Base-by-base conservation (phyloP, 2,329 filamentous ascomycete species). In the Ceratocystis lukuohia region DNA sequence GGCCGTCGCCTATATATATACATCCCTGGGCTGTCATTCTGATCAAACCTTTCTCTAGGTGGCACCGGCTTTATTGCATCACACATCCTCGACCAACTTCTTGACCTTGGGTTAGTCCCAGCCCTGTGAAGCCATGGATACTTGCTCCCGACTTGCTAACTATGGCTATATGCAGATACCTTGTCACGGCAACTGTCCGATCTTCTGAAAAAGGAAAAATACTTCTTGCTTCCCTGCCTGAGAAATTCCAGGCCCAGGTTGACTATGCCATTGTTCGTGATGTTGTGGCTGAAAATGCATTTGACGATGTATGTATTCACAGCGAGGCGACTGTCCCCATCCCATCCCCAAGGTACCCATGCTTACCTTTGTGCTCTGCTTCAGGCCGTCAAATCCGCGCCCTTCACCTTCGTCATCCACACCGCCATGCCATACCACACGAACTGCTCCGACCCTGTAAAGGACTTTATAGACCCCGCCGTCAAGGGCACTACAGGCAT, bases 341-440 rank as follows among this genome's bases (percentile, higher is more conserved):
- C 75, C 1, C 70, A 69, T 74, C 75, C 1, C 70, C 1, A 74
- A 41, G 37, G 37, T 10, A 10, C 37, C 3, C 30, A 28, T 65
- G n/a, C 30, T 57, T 4, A 53, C 17, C 48, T 25, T 5, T 22
- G 4, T 25, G n/a, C 30, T 45, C n/a, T 37, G 8, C 22, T 41
- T 10, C 30, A 57, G 64, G 57, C 66, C n/a, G 33, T 68, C 41
- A 48, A 59, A 56, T 68, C 67, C 25, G 50, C 75, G 0, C 82
- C 84, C 0, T 88, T 93, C 69, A 86, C 89, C 71, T 85, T 82
- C 59, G 87, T 93, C 62, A 80, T 91, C 64, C 87, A 91, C 73
- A 89, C 87, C 5, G 87, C 88, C 1, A 86, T 83, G 0, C 88
- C 89, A 0, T 92, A 89, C 77, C 86, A 88, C 71, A 82, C 85